Base-by-base conservation (phyloP, 371 early-diverging fungal genomes). In the Catenaria anguillulae region DNA sequence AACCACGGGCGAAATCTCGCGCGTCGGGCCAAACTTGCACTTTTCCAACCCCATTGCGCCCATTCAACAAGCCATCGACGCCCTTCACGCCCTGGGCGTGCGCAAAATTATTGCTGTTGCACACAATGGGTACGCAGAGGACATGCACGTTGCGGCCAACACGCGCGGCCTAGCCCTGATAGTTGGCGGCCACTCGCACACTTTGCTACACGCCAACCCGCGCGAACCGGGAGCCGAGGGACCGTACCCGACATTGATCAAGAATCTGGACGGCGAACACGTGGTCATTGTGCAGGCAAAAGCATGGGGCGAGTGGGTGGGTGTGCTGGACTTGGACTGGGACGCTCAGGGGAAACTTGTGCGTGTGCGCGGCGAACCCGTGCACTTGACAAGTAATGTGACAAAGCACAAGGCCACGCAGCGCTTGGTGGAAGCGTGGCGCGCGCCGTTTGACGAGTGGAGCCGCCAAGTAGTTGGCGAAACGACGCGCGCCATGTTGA, bases 151-250 rank as follows among this genome's bases (percentile, higher is more conserved):
- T 56, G 87, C 87, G 0, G 67, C 68, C 43, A 74, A 72, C 3
- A 71, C 76, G 21, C 67, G 67, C 34, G 82, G 84, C 10, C 33
- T 81, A n/a, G 64, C 72, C 19, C 63, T 84, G 43, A 82, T 86
- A 63, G 79, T 87, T 26, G 88, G 88, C 37, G 87, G 85, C 77
- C 82, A n/a, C n/a, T n/a, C n/a, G n/a, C n/a, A n/a, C n/a, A n/a
- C n/a, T n/a, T n/a, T n/a, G n/a, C n/a, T n/a, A 15, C 88, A 87
- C 69, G 71, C 84, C 19, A 73, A 76, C 37, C 12, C 29, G 35
- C 60, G 61, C 45, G 2, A 8, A 34, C 68, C 70, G 3, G 66
- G 69, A 33, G 64, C 69, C 17, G 70, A 60, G 8, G 85, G 85
- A 0, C 74, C 75, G 8, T 85, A 82, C 63, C 84, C 85, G 21